These are phyloP conservation scores for Cadophora luteo-olivacea DNA, from an alignment of 2,329 filamentous ascomycete species.

Conservation along the genomic window DNA sequence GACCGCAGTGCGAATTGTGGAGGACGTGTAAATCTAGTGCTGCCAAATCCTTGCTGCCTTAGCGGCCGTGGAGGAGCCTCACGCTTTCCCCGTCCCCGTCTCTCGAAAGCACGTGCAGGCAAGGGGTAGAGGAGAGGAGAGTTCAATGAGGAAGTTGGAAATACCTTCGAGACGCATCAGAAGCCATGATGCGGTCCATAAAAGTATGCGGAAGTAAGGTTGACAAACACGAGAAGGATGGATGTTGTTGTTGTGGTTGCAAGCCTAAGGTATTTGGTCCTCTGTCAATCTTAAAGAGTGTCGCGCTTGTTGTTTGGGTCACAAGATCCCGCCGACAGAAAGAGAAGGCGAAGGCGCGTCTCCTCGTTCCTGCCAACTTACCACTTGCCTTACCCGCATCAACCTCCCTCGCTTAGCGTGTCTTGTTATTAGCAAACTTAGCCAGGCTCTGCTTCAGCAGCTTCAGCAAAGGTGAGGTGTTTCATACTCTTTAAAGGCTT, in stretches of 20 bases:
- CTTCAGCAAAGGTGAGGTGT: neutral
- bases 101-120: constrained; percentile 24
- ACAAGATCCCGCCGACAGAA: neutral
- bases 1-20: constrained; percentile 15
- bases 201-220: neutral
- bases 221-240: no score
- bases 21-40: constrained; percentile 19
- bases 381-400: neutral
- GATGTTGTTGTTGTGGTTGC: no score
- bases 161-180: constrained; percentile 42
- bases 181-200: constrained; percentile 35
- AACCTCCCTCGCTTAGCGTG: constrained; percentile 4
- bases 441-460: neutral
- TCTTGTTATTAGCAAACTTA: neutral
- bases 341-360: no score
- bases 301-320: neutral
- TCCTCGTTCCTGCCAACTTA: neutral
- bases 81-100: neutral
- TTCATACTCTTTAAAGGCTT: neutral
- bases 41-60: constrained; percentile 16
- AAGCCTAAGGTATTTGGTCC: no score
- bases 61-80: constrained; percentile 17
- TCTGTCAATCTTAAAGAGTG: no score
- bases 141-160: constrained; percentile 20
- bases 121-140: constrained; percentile 25